A percentile compares a stretch with the other conserved stretches of the same genome.
Evolutionary conservation across 2,329 filamentous ascomycete genomes (phyloP).

Genomic region (Ascochyta clinopodiicola): DNA sequence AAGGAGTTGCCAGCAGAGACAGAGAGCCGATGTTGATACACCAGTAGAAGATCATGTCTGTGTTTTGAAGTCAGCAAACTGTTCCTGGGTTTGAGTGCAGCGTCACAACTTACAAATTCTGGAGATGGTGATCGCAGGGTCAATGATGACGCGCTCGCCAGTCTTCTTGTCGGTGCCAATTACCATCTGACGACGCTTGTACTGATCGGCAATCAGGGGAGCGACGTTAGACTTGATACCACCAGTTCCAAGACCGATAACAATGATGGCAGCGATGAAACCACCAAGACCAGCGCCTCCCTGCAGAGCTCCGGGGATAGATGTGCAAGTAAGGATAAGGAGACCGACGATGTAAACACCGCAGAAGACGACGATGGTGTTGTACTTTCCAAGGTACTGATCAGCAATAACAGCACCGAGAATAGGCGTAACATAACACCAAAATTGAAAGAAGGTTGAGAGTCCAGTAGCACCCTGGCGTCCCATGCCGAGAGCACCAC

Average conservation of each 20-base stretch:
- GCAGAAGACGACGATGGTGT: conserved; percentile 72
- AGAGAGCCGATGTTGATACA: conserved; percentile 77
- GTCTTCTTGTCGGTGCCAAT: conserved; percentile 51
- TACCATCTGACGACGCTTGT: conserved; percentile 51
- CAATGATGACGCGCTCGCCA: conserved; percentile 55
- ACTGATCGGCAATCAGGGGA: conserved; percentile 58
- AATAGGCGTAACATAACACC: conserved; percentile 53
- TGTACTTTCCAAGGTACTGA: conserved; percentile 73
- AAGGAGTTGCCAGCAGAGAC: conserved; percentile 71
- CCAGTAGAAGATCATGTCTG: conserved; percentile 69
- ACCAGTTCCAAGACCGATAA: conserved; percentile 76
- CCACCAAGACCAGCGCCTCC: conserved; percentile 67
- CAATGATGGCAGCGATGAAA: conserved; percentile 66
- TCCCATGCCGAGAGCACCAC: conserved; percentile 52
- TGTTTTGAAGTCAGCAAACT: too few relatives aligned
- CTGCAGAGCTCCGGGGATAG: conserved; percentile 69
- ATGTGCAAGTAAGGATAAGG: conserved; percentile 69
- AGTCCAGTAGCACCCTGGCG: conserved; percentile 55
- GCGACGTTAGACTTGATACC: conserved; percentile 83
- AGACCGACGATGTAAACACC: conserved; percentile 70
- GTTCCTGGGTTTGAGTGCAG: too few relatives aligned
- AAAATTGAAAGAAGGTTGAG: conserved; percentile 55
- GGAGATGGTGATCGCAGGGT: conserved; percentile 56
- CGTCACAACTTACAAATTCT: conserved; percentile 44
- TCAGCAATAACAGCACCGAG: conserved; percentile 66